These are phyloP conservation scores for Diaporthe ampelina DNA, from an alignment of 2,329 filamentous ascomycete genomes.

Conservation along the genomic window DNA sequence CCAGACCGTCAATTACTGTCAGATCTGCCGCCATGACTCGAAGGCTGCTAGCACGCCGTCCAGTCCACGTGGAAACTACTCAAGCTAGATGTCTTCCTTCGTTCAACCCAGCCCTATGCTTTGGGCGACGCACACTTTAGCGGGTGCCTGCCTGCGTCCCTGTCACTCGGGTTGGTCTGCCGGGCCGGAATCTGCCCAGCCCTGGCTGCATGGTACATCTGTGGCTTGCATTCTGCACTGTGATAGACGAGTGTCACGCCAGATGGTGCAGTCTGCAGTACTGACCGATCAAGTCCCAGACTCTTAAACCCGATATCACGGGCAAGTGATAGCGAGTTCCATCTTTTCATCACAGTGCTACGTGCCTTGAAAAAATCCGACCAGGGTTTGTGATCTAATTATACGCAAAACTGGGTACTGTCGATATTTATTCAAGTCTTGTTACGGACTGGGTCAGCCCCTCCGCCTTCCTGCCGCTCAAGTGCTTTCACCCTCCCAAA, in stretches of 20 bases:
- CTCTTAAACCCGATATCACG: background rate
- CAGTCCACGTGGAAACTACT: background rate
- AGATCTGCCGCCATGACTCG: background rate
- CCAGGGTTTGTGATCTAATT: background rate
- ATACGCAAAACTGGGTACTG: background rate
- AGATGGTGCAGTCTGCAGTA: constrained; percentile 5
- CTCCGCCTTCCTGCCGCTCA: background rate
- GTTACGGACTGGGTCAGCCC: constrained; percentile 19
- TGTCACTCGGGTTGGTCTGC: background rate
- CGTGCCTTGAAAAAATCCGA: background rate
- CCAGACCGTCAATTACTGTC: background rate
- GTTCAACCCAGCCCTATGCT: constrained; percentile 16
- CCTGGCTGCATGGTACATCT: background rate
- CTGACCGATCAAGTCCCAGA: background rate
- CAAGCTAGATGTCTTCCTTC: background rate
- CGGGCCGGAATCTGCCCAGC: background rate
- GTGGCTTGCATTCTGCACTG: background rate
- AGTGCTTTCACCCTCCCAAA: background rate
- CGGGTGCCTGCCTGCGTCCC: background rate
- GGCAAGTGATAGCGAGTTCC: background rate
- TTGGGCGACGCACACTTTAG: background rate
- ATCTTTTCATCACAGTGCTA: background rate
- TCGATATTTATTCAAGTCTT: background rate
- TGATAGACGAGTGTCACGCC: background rate
- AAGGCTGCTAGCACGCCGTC: background rate